phyloP scores from a whole-genome alignment of 2,329 filamentous ascomycete species.

The Penicillium sp. region DNA sequence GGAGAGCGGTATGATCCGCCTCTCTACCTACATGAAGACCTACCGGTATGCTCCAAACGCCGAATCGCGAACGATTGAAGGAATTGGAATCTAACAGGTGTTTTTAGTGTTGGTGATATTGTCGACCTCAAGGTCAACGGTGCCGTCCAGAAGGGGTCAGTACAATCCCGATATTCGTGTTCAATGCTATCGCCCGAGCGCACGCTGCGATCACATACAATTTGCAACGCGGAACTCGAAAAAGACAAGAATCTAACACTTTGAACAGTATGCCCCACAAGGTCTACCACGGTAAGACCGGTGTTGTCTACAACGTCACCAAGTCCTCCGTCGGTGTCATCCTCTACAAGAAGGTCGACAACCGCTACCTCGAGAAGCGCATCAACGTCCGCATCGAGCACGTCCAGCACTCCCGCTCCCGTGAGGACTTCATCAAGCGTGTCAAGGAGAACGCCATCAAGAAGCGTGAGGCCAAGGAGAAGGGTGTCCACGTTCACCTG shows the following conservation, averaged over 20 bases:
- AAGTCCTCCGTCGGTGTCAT: conserved; percentile 97
- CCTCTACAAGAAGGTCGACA: conserved; percentile 99
- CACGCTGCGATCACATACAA: conserved; percentile 1
- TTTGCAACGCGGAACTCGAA: conserved; percentile 4
- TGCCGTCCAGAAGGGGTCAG: conserved; percentile 96
- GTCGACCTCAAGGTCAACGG: conserved; percentile 99
- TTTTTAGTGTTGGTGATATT: conserved; percentile 83
- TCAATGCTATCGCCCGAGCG: conserved; percentile 1
- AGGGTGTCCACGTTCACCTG: conserved; percentile 81
- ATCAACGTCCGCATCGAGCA: conserved; percentile 99
- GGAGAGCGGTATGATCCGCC: conserved; percentile 87
- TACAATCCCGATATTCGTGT: conserved; percentile 30
- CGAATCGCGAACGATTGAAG: conserved; percentile 24
- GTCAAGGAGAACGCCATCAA: conserved; percentile 94
- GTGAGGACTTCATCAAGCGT: conserved; percentile 92
- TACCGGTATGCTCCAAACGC: conserved; percentile 65
- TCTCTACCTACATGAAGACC: conserved; percentile 90
- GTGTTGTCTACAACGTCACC: conserved; percentile 98
- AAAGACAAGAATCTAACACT: conserved; percentile 23
- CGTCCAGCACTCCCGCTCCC: conserved; percentile 87
- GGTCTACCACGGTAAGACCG: conserved; percentile 99
- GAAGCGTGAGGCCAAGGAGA: conserved; percentile 88
- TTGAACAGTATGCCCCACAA: conserved; percentile 86
- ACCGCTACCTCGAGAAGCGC: conserved; percentile 99
- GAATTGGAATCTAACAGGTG: conserved; percentile 44